Conservation (phyloP, 345 rosid species). For the Cochlearia excelsa region DNA sequence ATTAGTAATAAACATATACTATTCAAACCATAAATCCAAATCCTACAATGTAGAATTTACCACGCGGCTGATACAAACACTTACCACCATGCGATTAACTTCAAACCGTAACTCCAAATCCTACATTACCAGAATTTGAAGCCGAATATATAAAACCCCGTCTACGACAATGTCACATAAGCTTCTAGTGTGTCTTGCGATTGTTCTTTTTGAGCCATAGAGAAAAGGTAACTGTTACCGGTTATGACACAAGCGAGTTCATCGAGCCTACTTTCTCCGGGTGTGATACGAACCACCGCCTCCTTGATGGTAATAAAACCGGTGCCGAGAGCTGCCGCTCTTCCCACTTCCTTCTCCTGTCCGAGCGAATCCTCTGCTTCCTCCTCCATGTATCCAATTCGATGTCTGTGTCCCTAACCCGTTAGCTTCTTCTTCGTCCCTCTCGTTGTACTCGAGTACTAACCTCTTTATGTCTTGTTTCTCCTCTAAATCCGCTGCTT, state of each 20-base stretch:
- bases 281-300: constrained; percentile 69
- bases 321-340: constrained; percentile 60
- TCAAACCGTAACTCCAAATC: constrained; percentile 1
- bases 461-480: constrained; percentile 97
- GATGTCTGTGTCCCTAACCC: constrained; percentile 66
- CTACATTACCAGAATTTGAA: neutral
- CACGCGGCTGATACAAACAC: constrained; percentile 17
- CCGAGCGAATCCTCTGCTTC: constrained; percentile 47
- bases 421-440: constrained; percentile 89
- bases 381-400: constrained; percentile 69
- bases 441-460: constrained; percentile 89
- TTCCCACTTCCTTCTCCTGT: constrained; percentile 64
- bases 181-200: neutral
- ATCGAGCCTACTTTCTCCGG: constrained; percentile 50
- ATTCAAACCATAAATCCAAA: neutral
- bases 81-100: constrained; percentile 13
- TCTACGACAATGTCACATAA: too few relatives aligned
- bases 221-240: neutral
- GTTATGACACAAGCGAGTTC: neutral
- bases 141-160: neutral
- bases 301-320: constrained; percentile 64
- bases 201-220: constrained; percentile 9
- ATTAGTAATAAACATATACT: neutral
- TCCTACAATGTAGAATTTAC: too few relatives aligned
- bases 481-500: constrained; percentile 95